A percentile compares a stretch with the other conserved stretches of the same genome.
phyloP scores from a whole-genome alignment of 2,329 filamentous ascomycete genomes.

The Sphaerostilbella broomeana region DNA sequence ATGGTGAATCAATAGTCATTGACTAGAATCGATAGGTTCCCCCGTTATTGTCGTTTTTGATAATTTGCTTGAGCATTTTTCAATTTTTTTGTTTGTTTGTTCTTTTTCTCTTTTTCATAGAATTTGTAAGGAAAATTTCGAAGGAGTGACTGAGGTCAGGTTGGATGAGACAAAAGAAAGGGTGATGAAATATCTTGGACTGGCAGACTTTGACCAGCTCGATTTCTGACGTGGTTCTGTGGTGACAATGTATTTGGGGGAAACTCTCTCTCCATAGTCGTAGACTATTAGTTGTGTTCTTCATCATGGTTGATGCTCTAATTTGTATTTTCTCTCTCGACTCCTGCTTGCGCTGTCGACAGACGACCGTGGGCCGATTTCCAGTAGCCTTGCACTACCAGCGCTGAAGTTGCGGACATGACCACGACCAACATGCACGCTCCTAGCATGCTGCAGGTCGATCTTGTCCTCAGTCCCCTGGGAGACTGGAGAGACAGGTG shows the following conservation, averaged over 20 bases:
- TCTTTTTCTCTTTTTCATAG: slow-evolving; percentile 5
- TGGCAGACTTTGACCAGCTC: too few species aligned
- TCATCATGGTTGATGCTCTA: slow-evolving; percentile 12
- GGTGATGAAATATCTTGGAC: slow-evolving; percentile 2
- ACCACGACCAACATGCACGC: slow-evolving; percentile 58
- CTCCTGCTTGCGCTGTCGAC: slow-evolving; percentile 40
- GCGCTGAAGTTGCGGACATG: slow-evolving; percentile 69
- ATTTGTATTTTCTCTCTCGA: slow-evolving; percentile 15
- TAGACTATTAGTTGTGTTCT: slow-evolving; percentile 13
- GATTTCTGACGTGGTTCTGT: background rate
- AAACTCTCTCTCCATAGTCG: slow-evolving; percentile 20
- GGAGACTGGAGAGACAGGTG: slow-evolving; percentile 19
- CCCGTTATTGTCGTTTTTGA: slow-evolving; percentile 4
- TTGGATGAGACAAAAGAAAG: slow-evolving; percentile 8
- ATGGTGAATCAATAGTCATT: too few species aligned
- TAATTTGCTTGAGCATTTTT: background rate
- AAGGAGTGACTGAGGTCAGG: slow-evolving; percentile 14
- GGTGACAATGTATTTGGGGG: too few species aligned
- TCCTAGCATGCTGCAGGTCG: slow-evolving; percentile 58
- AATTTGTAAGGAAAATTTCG: background rate
- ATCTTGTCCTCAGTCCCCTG: slow-evolving; percentile 29
- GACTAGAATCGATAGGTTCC: slow-evolving; percentile 7
- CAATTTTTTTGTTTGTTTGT: slow-evolving; percentile 1
- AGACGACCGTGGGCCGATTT: slow-evolving; percentile 52
- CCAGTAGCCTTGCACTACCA: slow-evolving; percentile 68